These are phyloP conservation scores for Leishmania tropica DNA, from an alignment of 208 protist genomes.

Conservation along the genomic window DNA sequence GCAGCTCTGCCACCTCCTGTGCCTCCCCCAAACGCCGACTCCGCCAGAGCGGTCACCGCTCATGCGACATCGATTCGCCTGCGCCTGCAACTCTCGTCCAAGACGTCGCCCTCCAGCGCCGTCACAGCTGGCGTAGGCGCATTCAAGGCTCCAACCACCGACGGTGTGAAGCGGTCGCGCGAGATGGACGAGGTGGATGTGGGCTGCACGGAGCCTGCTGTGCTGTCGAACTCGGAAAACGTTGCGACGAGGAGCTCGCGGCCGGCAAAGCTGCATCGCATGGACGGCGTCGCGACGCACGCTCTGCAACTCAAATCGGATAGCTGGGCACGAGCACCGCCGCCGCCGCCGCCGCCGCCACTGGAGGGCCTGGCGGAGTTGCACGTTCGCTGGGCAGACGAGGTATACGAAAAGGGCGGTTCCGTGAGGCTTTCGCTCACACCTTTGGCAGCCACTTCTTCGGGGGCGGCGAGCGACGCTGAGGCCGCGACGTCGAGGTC, in stretches of 20 bases:
- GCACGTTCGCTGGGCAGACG: constrained; percentile 15
- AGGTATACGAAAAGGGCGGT: neutral
- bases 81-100: constrained; percentile 5
- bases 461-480: neutral
- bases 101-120: neutral
- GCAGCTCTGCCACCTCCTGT: neutral
- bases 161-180: constrained; percentile 3
- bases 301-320: neutral
- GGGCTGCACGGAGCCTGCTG: neutral
- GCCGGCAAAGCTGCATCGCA: neutral
- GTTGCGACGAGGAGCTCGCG: neutral
- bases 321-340: neutral
- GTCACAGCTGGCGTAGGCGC: neutral
- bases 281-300: neutral
- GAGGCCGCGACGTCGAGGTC: neutral
- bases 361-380: constrained; percentile 3
- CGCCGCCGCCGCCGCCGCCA: constrained; percentile 5
- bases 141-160: neutral
- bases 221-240: neutral
- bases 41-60: neutral
- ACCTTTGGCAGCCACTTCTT: neutral
- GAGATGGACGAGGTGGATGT: neutral
- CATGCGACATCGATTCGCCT: constrained; percentile 3
- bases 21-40: neutral
- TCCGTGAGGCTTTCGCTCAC: neutral